Percentiles rank a stretch among this genome's conserved stretches.
phyloP scores from a whole-genome alignment of 257 asterid genomes.

The Capsicum rhomboideum region DNA sequence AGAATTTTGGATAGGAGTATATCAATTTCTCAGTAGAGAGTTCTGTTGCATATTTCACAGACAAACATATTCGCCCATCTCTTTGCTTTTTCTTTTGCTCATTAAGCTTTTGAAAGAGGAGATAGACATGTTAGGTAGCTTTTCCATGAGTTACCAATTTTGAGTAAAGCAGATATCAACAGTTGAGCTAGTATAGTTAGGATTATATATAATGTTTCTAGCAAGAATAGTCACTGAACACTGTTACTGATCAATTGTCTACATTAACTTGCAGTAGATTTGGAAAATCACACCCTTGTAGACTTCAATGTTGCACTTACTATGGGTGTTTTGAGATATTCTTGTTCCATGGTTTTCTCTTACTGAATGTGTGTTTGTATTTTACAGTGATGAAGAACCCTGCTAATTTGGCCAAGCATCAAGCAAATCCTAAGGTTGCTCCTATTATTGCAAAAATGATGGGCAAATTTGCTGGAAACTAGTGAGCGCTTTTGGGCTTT shows the following conservation, averaged over 20 bases:
- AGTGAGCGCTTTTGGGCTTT: conserved; percentile 11
- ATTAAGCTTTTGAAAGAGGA: background rate
- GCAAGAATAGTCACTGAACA: background rate
- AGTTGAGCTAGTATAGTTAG: background rate
- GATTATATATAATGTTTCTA: background rate
- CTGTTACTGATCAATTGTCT: background rate
- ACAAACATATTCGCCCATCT: background rate
- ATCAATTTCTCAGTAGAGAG: background rate
- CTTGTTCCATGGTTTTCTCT: background rate
- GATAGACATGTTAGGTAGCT: background rate
- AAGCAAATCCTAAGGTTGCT: conserved; percentile 85
- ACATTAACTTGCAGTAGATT: background rate
- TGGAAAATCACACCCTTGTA: background rate
- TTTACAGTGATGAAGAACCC: conserved; percentile 91
- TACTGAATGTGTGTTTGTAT: background rate
- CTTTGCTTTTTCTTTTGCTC: background rate
- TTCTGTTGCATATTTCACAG: background rate
- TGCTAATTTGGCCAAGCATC: conserved; percentile 86
- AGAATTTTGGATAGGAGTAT: background rate
- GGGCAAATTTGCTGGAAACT: conserved; percentile 60
- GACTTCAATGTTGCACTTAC: background rate
- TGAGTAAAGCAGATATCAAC: background rate
- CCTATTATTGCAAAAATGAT: conserved; percentile 81
- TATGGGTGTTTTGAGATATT: background rate
- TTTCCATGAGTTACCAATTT: background rate